Base-by-base conservation (phyloP, 768 basidiomycete species). In the Boletus insuetus region DNA sequence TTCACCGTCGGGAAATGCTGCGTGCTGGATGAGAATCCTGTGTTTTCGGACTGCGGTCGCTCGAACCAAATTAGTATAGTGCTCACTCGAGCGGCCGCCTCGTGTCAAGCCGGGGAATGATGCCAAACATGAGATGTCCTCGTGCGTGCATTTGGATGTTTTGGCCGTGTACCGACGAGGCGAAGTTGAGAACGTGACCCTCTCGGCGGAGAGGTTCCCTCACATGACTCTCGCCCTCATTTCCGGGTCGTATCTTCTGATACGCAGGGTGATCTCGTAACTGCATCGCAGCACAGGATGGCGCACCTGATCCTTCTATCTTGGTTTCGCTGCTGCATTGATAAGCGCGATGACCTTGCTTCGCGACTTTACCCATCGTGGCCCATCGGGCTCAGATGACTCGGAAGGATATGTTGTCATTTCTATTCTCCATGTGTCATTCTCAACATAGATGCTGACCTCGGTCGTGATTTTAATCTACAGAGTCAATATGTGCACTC, bases 401-500 rank as follows among this genome's bases (percentile, higher is more conserved):
- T 46, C 41, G 46, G 53, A 61, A 46, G 43, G 49, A 56, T 37
- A 38, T 57, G 31, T 53, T 46, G 34, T 49, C 54, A 40, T 51
- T 24, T 47, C 37, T 42, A 26, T 46, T 53, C 22, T 43, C 40
- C 31, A 19, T 37, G 11, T 43, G 42, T 55, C 41, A 34, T 19
- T 47, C 35, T 37, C 19, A 41, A 48, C 55, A 59, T 54, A 49
- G 53, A 64, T 46, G 57, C 65, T 71, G 50, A 73, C 54, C 14
- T 13, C 16, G 12, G 2, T 51, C 37, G 52, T 52, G 59, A 45
- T 58, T 64, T 64, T 64, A 53, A 60, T 64, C 59, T 67, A 63
- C 71, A 92, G 91, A 58, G 88, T 89, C 51, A 83, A 83, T 62
- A 94, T 93, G 90, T 94, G 91, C 74, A 87, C 82, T 49, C 80